Evolutionary conservation across 352 stramenopile species (phyloP).

Genomic region (Lagenidium sp.): DNA sequence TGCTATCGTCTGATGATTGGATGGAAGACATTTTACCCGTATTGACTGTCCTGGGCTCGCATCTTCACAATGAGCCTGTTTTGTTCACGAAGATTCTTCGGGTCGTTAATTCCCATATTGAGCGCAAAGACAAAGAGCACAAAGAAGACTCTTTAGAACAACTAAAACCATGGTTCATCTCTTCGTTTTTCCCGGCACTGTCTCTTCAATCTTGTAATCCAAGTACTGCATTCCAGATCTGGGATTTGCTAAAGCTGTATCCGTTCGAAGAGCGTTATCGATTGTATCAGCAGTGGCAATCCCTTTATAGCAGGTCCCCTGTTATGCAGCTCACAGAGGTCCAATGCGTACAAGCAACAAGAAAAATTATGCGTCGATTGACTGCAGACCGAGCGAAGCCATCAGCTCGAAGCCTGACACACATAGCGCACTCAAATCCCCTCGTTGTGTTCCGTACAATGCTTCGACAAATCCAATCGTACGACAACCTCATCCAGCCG

Average conservation of each 20-base stretch:
- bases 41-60: constrained; percentile 49
- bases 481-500: constrained; percentile 95
- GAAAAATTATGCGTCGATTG: constrained; percentile 71
- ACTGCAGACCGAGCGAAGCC: constrained; percentile 75
- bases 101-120: constrained; percentile 17
- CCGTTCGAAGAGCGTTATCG: constrained; percentile 74
- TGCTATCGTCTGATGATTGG: constrained; percentile 31
- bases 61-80: constrained; percentile 60
- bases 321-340: constrained; percentile 64
- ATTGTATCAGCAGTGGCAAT: constrained; percentile 75
- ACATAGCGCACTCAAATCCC: constrained; percentile 91
- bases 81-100: constrained; percentile 70
- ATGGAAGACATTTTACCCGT: constrained; percentile 42
- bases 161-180: constrained; percentile 44
- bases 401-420: constrained; percentile 66
- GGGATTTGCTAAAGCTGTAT: constrained; percentile 72
- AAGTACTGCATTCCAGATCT: constrained; percentile 68
- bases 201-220: constrained; percentile 71
- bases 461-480: constrained; percentile 94
- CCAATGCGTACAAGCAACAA: constrained; percentile 54
- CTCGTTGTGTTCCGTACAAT: constrained; percentile 93
- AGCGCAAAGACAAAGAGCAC: neutral
- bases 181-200: constrained; percentile 63
- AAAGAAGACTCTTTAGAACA: constrained; percentile 3
- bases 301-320: constrained; percentile 40